Base-by-base conservation (phyloP, 2,329 filamentous ascomycete genomes). In the Aspergillus spinulosporus region DNA sequence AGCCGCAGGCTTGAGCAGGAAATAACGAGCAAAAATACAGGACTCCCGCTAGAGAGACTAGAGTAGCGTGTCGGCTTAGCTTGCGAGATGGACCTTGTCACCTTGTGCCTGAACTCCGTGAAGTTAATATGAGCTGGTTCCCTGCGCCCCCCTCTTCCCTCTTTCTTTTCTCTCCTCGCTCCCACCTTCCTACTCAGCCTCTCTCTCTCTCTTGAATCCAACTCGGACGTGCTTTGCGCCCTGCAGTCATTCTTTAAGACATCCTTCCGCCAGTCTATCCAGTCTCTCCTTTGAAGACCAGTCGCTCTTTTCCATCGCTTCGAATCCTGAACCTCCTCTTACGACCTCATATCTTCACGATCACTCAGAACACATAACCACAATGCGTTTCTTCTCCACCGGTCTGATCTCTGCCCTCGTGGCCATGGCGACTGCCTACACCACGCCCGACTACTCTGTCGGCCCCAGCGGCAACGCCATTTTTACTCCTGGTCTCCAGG, bases 391-490 rank as follows among this genome's bases (percentile, higher is more conserved):
- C 68, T 65, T 72, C 62, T 62, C 67, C 45, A 61, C 69, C 48
- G 62, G 70, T 59, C 50, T 74, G 58, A 49, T 74, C 61, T 68
- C 74, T 39, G 68, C 72, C 66, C 66, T 78, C 51, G 68, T 66
- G 60, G 73, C 74, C 62, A 56, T 74, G 49, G 73, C 68, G 48
- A 66, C 74, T 52, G 73, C 74, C 59, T 64, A 69, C 68, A 72
- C 68, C 50, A 21, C 62, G 34, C 72, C 74, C 59, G 66, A 76
- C 65, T 71, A 72, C 71, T 55, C 42, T 53, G 56, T 71, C 58
- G 3, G 43, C 15, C 75, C 74, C 37, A 51, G 54, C 50, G 84
- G 82, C 66, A 87, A 87, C 71, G 74, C 84, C 50, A 82, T 86
- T 73, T 63, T 63, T 59, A 70, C 68, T 21, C 84, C 83, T 32